Base-by-base conservation (phyloP, 352 stramenopile genomes). In the Phytopythium chamaehyphon region DNA sequence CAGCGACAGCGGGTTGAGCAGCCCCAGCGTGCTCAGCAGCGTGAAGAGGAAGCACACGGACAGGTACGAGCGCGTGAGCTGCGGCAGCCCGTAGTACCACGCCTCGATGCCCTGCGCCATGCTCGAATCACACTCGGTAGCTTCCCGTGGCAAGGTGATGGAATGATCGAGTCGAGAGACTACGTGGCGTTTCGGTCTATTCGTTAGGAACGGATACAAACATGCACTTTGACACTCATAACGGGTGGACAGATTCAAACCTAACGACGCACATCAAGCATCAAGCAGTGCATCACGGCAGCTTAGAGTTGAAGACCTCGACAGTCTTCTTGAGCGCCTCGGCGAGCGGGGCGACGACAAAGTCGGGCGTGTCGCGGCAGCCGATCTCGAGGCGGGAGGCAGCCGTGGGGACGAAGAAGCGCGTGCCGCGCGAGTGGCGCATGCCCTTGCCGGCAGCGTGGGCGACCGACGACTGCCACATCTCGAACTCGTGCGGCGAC, bases 51-150 rank as follows among this genome's bases (percentile, higher is more conserved):
- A 88, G 66, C 82, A 94, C 44, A 87, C 66, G 16, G 80, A 85
- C 42, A 95, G 69, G 64, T 94, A 94, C 57, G 82, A 92, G 38
- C 83, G 79, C 58, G 86, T 95, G 67, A 95, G 67, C 69, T 88
- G 74, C 56, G 86, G 86, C 60, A 94, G 69, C 19, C 57, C 61
- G 57, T 95, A 88, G 64, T 92, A 95, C 86, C 86, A 95, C 38
- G 45, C 63, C 64, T 95, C 77, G 42, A 93, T 85, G 56, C 78
- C 85, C 57, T 75, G 65, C 39, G 77, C 72, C 82, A 92, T 93
- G 22, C 23, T 19, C 24, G 21, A 21, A n/a, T n/a, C n/a, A n/a
- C n/a, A n/a, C n/a, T n/a, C n/a, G n/a, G n/a, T n/a, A n/a, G n/a
- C n/a, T n/a, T n/a, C n/a, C n/a, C n/a, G n/a, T n/a, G n/a, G n/a